Evolutionary conservation across 2,329 filamentous ascomycete species (phyloP).

Genomic region (Lomentospora prolificans): DNA sequence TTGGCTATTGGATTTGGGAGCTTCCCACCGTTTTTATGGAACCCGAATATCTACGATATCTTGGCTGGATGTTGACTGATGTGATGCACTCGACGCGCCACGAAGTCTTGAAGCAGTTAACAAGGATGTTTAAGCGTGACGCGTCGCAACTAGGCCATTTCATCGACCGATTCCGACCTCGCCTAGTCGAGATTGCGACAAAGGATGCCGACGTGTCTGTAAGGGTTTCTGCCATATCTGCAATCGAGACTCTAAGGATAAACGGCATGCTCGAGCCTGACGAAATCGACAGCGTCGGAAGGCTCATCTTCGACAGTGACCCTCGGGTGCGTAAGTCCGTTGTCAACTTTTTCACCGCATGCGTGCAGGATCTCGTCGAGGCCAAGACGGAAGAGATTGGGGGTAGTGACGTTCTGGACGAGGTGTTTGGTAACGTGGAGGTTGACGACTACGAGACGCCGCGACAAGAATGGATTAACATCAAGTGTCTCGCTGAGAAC

Average conservation of each 20-base stretch:
- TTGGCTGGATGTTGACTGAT: conserved; percentile 94
- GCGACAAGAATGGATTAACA: conserved; percentile 75
- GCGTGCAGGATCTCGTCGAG: conserved; percentile 72
- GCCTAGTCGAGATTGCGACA: conserved; percentile 87
- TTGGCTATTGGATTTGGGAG: conserved; percentile 80
- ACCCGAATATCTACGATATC: conserved; percentile 79
- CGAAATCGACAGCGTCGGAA: conserved; percentile 81
- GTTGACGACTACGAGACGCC: conserved; percentile 69
- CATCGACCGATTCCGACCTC: conserved; percentile 79
- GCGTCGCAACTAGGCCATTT: conserved; percentile 82
- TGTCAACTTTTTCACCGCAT: conserved; percentile 81
- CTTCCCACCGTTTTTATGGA: conserved; percentile 86
- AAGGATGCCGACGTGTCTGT: conserved; percentile 74
- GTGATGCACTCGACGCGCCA: conserved; percentile 61
- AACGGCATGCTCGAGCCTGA: conserved; percentile 81
- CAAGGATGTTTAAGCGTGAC: conserved; percentile 68
- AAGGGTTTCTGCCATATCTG: conserved; percentile 67
- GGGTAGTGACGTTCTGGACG: conserved; percentile 66
- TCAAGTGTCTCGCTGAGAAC: conserved; percentile 82
- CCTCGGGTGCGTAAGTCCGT: conserved; percentile 78
- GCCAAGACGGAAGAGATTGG: conserved; percentile 75
- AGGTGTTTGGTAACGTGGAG: conserved; percentile 60
- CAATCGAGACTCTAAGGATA: conserved; percentile 73
- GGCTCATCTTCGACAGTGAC: conserved; percentile 83
- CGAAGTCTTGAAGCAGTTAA: conserved; percentile 80